A percentile compares a stretch with the other conserved stretches of the same genome.
Conservation (phyloP, 768 basidiomycete species). For the Calocybe gangraenosa region DNA sequence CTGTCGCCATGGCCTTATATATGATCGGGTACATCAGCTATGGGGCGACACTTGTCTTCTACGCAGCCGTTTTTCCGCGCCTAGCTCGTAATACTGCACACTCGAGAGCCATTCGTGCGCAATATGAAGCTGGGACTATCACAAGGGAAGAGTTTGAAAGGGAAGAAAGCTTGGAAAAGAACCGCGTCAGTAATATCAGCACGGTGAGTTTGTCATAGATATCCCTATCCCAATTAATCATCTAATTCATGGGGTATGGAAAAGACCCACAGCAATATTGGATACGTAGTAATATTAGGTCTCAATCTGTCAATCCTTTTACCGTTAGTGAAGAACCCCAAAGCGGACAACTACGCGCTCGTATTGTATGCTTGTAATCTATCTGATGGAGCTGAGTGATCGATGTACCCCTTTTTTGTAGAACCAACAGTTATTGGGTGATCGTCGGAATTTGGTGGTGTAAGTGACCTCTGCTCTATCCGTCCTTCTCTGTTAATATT, state of each 20-base stretch:
- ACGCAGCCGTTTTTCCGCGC: constrained; percentile 72
- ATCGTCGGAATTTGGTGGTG: constrained; percentile 86
- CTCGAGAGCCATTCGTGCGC: constrained; percentile 49
- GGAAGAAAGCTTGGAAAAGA: constrained; percentile 81
- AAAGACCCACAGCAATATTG: constrained; percentile 74
- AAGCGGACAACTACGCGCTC: constrained; percentile 71
- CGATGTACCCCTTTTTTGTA: constrained; percentile 19
- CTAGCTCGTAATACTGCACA: constrained; percentile 75
- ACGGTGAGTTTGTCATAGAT: constrained; percentile 43
- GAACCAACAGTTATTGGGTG: constrained; percentile 76
- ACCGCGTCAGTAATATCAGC: constrained; percentile 79
- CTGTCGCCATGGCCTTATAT: constrained; percentile 71
- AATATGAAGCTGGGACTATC: constrained; percentile 58
- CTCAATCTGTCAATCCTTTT: constrained; percentile 71
- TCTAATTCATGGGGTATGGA: background rate
- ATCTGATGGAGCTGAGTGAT: background rate
- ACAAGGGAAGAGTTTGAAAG: constrained; percentile 58
- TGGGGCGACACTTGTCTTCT: constrained; percentile 80
- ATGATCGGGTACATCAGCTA: constrained; percentile 79
- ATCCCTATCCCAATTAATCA: background rate
- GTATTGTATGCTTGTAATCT: constrained; percentile 45
- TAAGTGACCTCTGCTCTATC: constrained; percentile 29
- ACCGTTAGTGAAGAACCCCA: constrained; percentile 52
- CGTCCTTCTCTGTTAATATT: background rate
- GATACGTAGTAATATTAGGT: constrained; percentile 60